Conservation (phyloP, 2,329 filamentous ascomycete genomes). For the Fusarium oxysporum region DNA sequence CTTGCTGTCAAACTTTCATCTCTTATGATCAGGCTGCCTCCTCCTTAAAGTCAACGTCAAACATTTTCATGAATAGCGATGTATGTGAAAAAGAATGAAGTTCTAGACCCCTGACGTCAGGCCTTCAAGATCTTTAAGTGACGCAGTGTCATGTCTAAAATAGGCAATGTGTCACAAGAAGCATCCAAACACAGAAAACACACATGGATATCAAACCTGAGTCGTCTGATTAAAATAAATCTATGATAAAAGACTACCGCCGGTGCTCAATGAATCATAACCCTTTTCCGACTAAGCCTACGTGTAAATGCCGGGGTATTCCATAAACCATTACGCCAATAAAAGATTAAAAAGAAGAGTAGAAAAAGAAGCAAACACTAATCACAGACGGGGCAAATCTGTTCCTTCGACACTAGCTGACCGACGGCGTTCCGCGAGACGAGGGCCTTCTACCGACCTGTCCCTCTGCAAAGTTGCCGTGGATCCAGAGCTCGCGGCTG, state of each 20-base stretch:
- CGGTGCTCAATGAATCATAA: conserved; percentile 8
- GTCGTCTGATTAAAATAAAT: conserved; percentile 12
- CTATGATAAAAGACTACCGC: conserved; percentile 3
- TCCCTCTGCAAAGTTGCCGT: conserved; percentile 49
- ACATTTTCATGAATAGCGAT: background rate
- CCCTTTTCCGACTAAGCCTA: conserved; percentile 20
- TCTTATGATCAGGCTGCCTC: background rate
- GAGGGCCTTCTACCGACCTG: conserved; percentile 42
- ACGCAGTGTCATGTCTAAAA: background rate
- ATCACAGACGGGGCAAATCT: conserved; percentile 53
- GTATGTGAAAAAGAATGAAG: background rate
- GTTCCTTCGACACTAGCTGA: conserved; percentile 52
- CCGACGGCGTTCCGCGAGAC: conserved; percentile 51
- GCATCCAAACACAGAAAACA: background rate
- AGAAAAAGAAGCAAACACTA: background rate
- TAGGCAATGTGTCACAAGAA: conserved; percentile 3
- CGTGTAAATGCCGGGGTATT: conserved; percentile 39
- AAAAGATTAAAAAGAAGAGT: background rate
- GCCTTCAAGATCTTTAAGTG: background rate
- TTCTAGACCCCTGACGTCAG: background rate
- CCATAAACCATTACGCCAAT: conserved; percentile 37
- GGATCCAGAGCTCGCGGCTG: conserved; percentile 51
- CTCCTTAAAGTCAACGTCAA: background rate
- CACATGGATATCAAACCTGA: background rate
- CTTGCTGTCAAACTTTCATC: background rate